Conservation (phyloP, 768 basidiomycete genomes). For the Mycena chlorophos region DNA sequence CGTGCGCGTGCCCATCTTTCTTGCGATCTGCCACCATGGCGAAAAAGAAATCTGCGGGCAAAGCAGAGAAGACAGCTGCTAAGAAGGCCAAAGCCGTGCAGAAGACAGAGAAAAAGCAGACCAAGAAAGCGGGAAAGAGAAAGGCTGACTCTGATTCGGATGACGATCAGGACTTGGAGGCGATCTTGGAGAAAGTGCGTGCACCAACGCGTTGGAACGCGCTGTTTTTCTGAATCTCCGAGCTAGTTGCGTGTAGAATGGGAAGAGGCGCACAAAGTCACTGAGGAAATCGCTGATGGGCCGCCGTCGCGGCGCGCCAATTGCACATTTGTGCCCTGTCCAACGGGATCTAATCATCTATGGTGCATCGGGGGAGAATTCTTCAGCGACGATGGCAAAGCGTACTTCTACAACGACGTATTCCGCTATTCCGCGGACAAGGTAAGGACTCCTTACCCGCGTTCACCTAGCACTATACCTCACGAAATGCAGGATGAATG, state of each 20-base stretch:
- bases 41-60: conserved; percentile 55
- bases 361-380: conserved; percentile 88
- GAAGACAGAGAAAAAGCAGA: conserved; percentile 72
- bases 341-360: conserved; percentile 67
- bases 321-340: conserved; percentile 78
- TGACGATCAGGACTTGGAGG: conserved; percentile 79
- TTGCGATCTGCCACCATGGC: conserved; percentile 36
- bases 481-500: conserved; percentile 68
- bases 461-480: not conserved
- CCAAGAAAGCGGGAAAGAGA: conserved; percentile 53
- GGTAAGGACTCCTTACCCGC: conserved; percentile 25
- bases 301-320: conserved; percentile 84
- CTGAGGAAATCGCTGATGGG: conserved; percentile 80
- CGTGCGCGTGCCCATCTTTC: no score
- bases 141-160: conserved; percentile 51
- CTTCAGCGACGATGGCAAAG: conserved; percentile 83
- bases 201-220: no score
- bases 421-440: conserved; percentile 87
- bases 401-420: conserved; percentile 88
- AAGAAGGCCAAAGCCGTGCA: conserved; percentile 69
- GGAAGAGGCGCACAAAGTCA: conserved; percentile 81
- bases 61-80: conserved; percentile 48
- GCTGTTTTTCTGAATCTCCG: conserved; percentile 9
- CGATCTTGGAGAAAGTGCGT: conserved; percentile 75
- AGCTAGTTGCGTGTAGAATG: conserved; percentile 80